phyloP scores from a whole-genome alignment of 257 asterid species.

The Solanum appendiculatum region DNA sequence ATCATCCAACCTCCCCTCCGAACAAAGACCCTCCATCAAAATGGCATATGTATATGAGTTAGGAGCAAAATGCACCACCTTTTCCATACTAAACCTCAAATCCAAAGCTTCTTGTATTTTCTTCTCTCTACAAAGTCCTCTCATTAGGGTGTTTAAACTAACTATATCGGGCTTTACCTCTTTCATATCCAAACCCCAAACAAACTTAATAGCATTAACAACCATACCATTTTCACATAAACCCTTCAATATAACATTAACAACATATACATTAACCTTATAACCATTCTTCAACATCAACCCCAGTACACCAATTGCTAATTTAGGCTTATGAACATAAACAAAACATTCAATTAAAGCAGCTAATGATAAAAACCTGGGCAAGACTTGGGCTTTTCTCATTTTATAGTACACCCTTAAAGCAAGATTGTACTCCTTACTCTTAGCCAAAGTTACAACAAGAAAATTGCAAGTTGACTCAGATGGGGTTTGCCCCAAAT shows the following conservation, averaged over 20 bases:
- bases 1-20: conserved; percentile 30
- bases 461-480: conserved; percentile 26
- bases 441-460: conserved; percentile 44
- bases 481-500: conserved; percentile 36
- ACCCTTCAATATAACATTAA: conserved; percentile 49
- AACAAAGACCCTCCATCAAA: conserved; percentile 40
- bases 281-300: conserved; percentile 48
- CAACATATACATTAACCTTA: conserved; percentile 22
- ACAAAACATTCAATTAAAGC: conserved; percentile 45
- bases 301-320: conserved; percentile 39
- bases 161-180: conserved; percentile 28
- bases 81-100: conserved; percentile 48
- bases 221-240: conserved; percentile 37
- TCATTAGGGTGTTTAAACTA: conserved; percentile 52
- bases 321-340: conserved; percentile 24
- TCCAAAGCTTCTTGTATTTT: conserved; percentile 37
- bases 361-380: conserved; percentile 36
- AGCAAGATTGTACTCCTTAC: conserved; percentile 36
- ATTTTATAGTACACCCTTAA: conserved; percentile 29
- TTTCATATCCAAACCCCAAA: conserved; percentile 30
- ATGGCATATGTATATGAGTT: conserved; percentile 32
- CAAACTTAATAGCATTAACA: conserved; percentile 31
- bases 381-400: conserved; percentile 19
- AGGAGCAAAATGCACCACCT: conserved; percentile 25
- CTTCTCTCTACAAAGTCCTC: conserved; percentile 51